A percentile compares a stretch with the other conserved stretches of the same genome.
These are phyloP conservation scores for Telopea speciosissima DNA, from an alignment of 177 flowering plant species.

Conservation along the genomic window DNA sequence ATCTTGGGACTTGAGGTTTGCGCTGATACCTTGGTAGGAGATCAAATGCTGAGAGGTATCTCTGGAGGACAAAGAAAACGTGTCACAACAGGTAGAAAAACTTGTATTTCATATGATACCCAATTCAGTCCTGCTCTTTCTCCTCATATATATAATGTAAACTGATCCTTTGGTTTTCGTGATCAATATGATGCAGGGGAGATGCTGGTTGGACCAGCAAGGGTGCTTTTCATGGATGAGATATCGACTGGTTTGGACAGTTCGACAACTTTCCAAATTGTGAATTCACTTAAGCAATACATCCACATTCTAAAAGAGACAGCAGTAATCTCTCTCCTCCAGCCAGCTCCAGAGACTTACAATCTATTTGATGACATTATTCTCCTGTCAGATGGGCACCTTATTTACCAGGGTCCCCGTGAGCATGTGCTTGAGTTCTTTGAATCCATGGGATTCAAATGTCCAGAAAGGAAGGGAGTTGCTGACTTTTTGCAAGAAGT, in stretches of 20 bases:
- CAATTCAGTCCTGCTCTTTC: background rate
- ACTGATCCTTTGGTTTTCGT: background rate
- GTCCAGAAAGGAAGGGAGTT: slow-evolving; percentile 1
- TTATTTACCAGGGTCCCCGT: background rate
- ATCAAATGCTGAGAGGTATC: slow-evolving; percentile 44
- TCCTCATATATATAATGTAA: background rate
- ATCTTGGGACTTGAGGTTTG: slow-evolving; percentile 41
- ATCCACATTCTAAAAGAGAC: background rate
- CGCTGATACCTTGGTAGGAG: slow-evolving; percentile 40
- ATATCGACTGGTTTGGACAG: slow-evolving; percentile 1
- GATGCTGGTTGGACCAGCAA: slow-evolving; percentile 4
- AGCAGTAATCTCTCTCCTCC: background rate
- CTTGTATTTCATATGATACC: background rate
- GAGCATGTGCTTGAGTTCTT: slow-evolving; percentile 1
- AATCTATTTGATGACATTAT: background rate
- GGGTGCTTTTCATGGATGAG: background rate
- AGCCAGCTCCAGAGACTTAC: background rate
- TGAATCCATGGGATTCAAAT: background rate
- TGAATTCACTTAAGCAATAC: background rate
- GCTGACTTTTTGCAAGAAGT: background rate
- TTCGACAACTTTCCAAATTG: background rate
- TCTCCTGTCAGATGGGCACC: background rate
- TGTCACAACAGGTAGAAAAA: slow-evolving; percentile 37
- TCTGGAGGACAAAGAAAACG: slow-evolving; percentile 58
- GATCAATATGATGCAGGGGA: background rate